Percentiles rank a stretch among this genome's conserved stretches.
These are phyloP conservation scores for Rhodotorula mucilaginosa DNA, from an alignment of 1,284 basidiomycete genomes.

Conservation along the genomic window DNA sequence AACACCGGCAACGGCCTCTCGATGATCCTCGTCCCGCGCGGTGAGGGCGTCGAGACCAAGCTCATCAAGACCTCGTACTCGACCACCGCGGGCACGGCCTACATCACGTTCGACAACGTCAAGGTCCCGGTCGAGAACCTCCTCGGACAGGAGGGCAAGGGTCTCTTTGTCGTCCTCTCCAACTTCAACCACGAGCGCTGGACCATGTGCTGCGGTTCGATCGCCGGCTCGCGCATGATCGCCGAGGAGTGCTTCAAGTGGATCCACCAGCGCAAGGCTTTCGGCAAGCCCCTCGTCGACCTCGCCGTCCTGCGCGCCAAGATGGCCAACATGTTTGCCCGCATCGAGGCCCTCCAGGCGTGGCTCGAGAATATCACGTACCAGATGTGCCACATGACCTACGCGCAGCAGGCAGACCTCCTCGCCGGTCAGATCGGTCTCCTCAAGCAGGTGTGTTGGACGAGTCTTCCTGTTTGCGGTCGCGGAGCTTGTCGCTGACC, in stretches of 20 bases:
- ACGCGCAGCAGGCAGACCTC: slow-evolving; percentile 41
- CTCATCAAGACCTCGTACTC: slow-evolving; percentile 70
- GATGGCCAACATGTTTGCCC: slow-evolving; percentile 42
- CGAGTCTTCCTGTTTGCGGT: background rate
- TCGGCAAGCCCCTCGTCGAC: slow-evolving; percentile 43
- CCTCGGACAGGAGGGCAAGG: slow-evolving; percentile 76
- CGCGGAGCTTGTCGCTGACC: background rate
- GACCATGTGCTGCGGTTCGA: slow-evolving; percentile 52
- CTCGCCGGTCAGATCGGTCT: slow-evolving; percentile 44
- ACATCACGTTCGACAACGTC: slow-evolving; percentile 82
- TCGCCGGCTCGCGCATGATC: slow-evolving; percentile 39
- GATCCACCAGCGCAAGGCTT: slow-evolving; percentile 42
- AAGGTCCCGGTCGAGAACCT: slow-evolving; percentile 81
- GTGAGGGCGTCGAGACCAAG: slow-evolving; percentile 70
- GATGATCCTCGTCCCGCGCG: slow-evolving; percentile 63
- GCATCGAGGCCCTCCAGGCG: slow-evolving; percentile 41
- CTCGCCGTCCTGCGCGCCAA: slow-evolving; percentile 44
- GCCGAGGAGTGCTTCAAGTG: slow-evolving; percentile 44
- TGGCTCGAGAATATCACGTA: slow-evolving; percentile 44
- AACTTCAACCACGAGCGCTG: slow-evolving; percentile 50
- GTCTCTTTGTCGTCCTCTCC: slow-evolving; percentile 63
- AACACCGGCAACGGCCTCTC: slow-evolving; percentile 69
- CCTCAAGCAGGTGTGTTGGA: slow-evolving; percentile 26
- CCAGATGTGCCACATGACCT: slow-evolving; percentile 45
- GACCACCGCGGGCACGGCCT: slow-evolving; percentile 66